Base-by-base conservation (phyloP, 495 filamentous ascomycete genomes). In the Xylaria acuta region DNA sequence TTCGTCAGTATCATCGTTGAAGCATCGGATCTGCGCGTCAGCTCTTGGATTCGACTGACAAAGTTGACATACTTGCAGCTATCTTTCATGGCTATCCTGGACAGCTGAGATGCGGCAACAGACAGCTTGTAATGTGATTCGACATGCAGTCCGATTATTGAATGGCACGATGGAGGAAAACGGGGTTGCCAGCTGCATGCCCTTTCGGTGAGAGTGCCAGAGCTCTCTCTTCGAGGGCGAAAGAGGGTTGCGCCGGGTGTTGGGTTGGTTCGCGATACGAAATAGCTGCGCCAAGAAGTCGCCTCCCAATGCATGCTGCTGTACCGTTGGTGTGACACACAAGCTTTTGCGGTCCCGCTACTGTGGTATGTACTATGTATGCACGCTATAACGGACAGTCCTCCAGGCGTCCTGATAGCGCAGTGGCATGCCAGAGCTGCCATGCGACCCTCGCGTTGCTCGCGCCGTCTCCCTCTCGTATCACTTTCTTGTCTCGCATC, bases 401-500 rank as follows among this genome's bases (percentile, higher is more conserved):
- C 51, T 59, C 36, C 30, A 59, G 54, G 30, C 54, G 30, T 59
- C 2, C 30, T 30, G 54, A 25, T 49, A 36, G 54, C 6, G 25
- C 12, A 18, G 14, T 18, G 67, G 20, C 32, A 67, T 54, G 47
- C 64, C 25, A 58, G 43, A 25, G 43, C 16, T 12, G 54, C 41
- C 25, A 69, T 70, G 67, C 67, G 36, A 62, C 40, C 53, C 30
- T 53, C 59, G 58, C n/a, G 41, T 56, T 71, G 69, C 45, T 71
- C 34, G 36, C 58, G 59, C 69, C n/a, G 43, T 14, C 49, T 51
- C n/a, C 43, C 59, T 64, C 68, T 71, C 69, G 69, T 71, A 71
- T 71, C 38, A 36, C 59, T 64, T 64, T 56, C 27, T 60, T 64
- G 69, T 64, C 69, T 63, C 30, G 68, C 68, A 63, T 69, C 49